Conservation (phyloP, 345 rosid species). For the Populus ilicifolia region DNA sequence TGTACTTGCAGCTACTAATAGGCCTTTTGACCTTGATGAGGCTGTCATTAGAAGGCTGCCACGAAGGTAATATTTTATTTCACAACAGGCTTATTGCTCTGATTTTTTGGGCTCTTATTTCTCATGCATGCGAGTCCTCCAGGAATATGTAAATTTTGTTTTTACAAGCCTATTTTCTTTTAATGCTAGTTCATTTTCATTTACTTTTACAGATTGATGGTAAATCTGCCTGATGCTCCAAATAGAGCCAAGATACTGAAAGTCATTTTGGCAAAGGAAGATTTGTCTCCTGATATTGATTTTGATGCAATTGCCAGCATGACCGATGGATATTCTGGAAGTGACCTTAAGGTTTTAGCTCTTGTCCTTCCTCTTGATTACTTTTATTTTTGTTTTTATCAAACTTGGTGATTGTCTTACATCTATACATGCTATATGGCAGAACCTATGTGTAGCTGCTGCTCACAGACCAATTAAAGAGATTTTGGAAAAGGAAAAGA, state of each 20-base stretch:
- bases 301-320: conserved; percentile 64
- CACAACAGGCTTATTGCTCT: background rate
- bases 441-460: conserved; percentile 85
- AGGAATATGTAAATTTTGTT: background rate
- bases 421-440: conserved; percentile 16
- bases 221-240: conserved; percentile 78
- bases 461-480: conserved; percentile 87
- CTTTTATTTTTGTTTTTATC: background rate
- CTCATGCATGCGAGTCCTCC: background rate
- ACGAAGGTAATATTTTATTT: conserved; percentile 42
- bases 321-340: conserved; percentile 92
- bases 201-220: conserved; percentile 61
- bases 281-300: conserved; percentile 67
- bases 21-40: conserved; percentile 97
- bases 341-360: conserved; percentile 71
- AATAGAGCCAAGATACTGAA: conserved; percentile 74
- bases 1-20: conserved; percentile 92
- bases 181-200: conserved; percentile 3
- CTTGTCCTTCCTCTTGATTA: conserved; percentile 6
- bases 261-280: conserved; percentile 80
- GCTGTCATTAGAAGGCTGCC: conserved; percentile 92
- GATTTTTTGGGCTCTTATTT: background rate
- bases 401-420: conserved; percentile 4
- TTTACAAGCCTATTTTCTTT: background rate
- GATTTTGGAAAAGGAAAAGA: conserved; percentile 76